These are phyloP conservation scores for Marasmius oreades DNA, from an alignment of 1,284 basidiomycete genomes.

Conservation along the genomic window DNA sequence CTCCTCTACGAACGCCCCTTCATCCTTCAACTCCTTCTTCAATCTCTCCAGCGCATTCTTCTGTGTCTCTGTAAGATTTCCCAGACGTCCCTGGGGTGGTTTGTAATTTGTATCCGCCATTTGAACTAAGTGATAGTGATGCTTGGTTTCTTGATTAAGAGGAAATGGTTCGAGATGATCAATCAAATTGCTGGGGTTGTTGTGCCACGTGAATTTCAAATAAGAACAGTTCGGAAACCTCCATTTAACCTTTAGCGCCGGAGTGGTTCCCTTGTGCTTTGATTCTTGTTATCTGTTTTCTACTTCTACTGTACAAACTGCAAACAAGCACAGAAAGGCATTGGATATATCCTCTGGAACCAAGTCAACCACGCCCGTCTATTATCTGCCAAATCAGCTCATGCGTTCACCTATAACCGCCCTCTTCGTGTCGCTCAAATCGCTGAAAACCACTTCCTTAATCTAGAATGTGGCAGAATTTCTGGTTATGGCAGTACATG, in stretches of 20 bases:
- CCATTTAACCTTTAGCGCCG: no score
- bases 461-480: slow-evolving; percentile 46
- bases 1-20: slow-evolving; percentile 60
- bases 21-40: slow-evolving; percentile 62
- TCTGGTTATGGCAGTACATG: slow-evolving; percentile 50
- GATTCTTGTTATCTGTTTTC: no score
- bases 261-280: no score
- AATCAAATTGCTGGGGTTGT: no score
- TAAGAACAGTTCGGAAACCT: no score
- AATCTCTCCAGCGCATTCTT: slow-evolving; percentile 72
- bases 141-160: slow-evolving; percentile 34
- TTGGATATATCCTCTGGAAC: no score
- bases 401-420: slow-evolving; percentile 65
- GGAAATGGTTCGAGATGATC: no score
- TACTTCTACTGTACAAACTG: no score
- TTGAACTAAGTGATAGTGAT: slow-evolving; percentile 17
- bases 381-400: slow-evolving; percentile 46
- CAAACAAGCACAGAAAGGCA: no score
- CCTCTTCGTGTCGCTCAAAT: slow-evolving; percentile 55
- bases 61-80: slow-evolving; percentile 77
- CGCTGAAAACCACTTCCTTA: slow-evolving; percentile 46
- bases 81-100: slow-evolving; percentile 75
- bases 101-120: slow-evolving; percentile 68
- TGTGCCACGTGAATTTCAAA: no score
- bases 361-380: no score